Evolutionary conservation across 225 moss, liverwort and hornwort species (phyloP).

Genomic region (Straminergon stramineum): DNA sequence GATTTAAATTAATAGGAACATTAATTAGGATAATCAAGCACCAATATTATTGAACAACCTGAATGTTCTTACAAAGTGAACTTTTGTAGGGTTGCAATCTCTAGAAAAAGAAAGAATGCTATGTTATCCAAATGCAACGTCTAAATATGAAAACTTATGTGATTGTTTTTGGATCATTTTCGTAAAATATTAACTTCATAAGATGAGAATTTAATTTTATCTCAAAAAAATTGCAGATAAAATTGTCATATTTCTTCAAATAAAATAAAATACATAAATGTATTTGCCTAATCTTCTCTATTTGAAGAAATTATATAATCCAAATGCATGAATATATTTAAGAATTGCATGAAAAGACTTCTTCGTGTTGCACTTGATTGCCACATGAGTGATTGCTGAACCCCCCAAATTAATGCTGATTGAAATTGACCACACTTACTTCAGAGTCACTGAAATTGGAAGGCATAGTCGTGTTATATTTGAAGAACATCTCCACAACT

Average conservation of each 20-base stretch:
- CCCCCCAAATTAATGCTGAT: not conserved
- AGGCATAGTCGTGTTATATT: conserved; percentile 15
- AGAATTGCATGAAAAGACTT: not conserved
- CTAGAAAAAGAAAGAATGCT: not conserved
- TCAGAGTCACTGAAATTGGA: conserved; percentile 23
- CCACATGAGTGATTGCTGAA: not conserved
- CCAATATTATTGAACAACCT: not conserved
- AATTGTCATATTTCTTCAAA: not conserved
- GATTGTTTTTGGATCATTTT: not conserved
- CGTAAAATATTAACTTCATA: too few relatives aligned
- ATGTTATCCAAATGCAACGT: not conserved
- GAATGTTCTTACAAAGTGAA: not conserved
- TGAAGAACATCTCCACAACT: conserved; percentile 49
- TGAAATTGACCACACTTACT: not conserved
- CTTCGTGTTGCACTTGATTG: not conserved
- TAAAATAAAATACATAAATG: not conserved
- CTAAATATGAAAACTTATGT: not conserved
- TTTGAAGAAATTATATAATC: not conserved
- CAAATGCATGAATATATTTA: not conserved
- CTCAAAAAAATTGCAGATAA: not conserved
- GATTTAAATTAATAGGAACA: not conserved
- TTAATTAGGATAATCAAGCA: not conserved
- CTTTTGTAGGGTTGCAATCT: not conserved
- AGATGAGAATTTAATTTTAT: too few relatives aligned
- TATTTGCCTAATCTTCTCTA: not conserved